phyloP scores from a whole-genome alignment of 805 yeast species.

The Wickerhamomyces ciferrii region DNA sequence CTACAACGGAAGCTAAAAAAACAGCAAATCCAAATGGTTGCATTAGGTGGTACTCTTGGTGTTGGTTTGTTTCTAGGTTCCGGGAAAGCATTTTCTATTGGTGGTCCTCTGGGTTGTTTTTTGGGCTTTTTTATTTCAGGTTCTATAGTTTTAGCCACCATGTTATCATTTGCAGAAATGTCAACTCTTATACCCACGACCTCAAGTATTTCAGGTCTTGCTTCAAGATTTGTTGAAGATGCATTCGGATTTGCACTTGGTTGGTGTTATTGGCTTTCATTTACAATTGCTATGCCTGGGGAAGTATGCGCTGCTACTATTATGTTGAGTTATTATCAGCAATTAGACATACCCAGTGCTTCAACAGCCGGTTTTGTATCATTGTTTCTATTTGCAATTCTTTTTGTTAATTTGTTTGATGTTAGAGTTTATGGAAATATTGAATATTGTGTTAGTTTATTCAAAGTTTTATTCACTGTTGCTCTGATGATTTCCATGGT shows the following conservation, averaged over 20 bases:
- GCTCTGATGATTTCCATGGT: constrained; percentile 59
- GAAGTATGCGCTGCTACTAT: constrained; percentile 79
- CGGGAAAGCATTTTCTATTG: constrained; percentile 67
- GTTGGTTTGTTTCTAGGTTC: constrained; percentile 68
- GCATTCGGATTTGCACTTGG: constrained; percentile 75
- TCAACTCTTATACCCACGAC: constrained; percentile 74
- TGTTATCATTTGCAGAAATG: constrained; percentile 77
- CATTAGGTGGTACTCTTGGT: constrained; percentile 75
- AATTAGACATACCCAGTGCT: constrained; percentile 43
- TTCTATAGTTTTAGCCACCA: constrained; percentile 57
- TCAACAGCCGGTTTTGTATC: constrained; percentile 63
- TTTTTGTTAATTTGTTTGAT: constrained; percentile 55
- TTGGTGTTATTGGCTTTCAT: constrained; percentile 69
- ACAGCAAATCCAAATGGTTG: constrained; percentile 72
- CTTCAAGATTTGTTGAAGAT: constrained; percentile 72
- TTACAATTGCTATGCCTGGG: constrained; percentile 68
- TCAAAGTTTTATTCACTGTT: constrained; percentile 50
- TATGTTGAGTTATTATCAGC: constrained; percentile 63
- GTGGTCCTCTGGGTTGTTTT: constrained; percentile 75
- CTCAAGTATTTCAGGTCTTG: constrained; percentile 71
- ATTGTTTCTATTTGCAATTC: constrained; percentile 42
- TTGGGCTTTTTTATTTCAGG: constrained; percentile 66
- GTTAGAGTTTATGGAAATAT: constrained; percentile 73
- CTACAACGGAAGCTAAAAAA: constrained; percentile 56
- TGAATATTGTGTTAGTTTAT: constrained; percentile 55